Evolutionary conservation across 139 green algal species (phyloP).

Genomic region (Chlorella vulgaris): DNA sequence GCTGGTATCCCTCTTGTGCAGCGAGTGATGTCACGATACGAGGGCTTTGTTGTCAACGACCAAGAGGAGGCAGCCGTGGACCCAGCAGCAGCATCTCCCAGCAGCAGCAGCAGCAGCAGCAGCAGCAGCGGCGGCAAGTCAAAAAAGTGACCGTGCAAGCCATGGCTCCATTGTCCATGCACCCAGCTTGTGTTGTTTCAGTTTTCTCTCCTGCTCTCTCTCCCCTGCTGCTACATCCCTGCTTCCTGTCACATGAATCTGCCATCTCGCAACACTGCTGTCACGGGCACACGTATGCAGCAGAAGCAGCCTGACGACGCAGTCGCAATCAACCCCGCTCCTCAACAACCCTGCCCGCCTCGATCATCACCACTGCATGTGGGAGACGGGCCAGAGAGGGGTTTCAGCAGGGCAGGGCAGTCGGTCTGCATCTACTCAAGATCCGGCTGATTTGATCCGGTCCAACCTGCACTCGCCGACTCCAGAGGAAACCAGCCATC

Average conservation of each 20-base stretch:
- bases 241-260: not conserved
- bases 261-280: not conserved
- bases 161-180: not conserved
- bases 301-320: not conserved
- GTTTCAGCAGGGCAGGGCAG: not conserved
- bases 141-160: not conserved
- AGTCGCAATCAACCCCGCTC: not conserved
- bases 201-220: not conserved
- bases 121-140: not conserved
- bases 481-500: not conserved
- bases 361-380: conserved; percentile 66
- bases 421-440: not conserved
- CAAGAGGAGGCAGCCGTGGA: not conserved
- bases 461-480: not conserved
- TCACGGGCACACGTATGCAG: no score
- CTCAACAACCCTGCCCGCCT: conserved; percentile 64
- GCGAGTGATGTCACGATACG: conserved; percentile 9
- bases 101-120: not conserved
- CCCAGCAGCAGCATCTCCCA: not conserved
- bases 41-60: not conserved
- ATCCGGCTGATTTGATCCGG: no score
- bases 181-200: not conserved
- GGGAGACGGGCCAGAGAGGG: not conserved
- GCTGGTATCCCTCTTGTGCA: not conserved
- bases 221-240: not conserved